Percentiles rank a stretch among this genome's conserved stretches.
Evolutionary conservation across 257 asterid species (phyloP).

Genomic region (Solanum gracilifrons): DNA sequence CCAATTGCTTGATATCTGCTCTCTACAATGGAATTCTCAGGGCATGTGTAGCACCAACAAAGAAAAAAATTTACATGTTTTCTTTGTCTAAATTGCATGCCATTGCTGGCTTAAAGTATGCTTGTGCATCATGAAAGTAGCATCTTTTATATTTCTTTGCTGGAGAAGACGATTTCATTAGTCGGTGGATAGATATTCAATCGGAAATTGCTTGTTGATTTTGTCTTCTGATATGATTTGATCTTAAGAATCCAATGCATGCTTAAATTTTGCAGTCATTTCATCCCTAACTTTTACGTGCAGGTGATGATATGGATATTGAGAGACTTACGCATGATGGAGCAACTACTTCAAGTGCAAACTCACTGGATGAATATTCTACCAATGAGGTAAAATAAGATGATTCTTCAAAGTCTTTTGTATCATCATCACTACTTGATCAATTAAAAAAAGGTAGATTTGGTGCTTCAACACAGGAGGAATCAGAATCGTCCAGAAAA

Average conservation of each 20-base stretch:
- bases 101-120: not conserved
- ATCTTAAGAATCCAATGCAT: not conserved
- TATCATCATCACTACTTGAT: constrained; percentile 18
- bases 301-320: constrained; percentile 29
- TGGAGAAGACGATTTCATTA: not conserved
- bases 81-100: not conserved
- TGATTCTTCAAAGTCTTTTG: constrained; percentile 39
- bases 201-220: not conserved
- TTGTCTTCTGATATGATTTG: not conserved
- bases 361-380: constrained; percentile 12
- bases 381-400: constrained; percentile 22
- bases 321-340: constrained; percentile 28
- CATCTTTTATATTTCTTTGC: not conserved
- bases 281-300: not conserved
- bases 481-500: constrained; percentile 15
- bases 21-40: not conserved
- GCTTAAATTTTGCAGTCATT: not conserved
- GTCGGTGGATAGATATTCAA: not conserved
- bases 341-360: constrained; percentile 23
- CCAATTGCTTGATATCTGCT: not conserved
- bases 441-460: constrained; percentile 7
- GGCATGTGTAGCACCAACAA: not conserved
- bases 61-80: not conserved
- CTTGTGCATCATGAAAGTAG: not conserved
- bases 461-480: constrained; percentile 24